These are phyloP conservation scores for Torrubiellomyces zombiae DNA, from an alignment of 2,329 filamentous ascomycete species.

Conservation along the genomic window DNA sequence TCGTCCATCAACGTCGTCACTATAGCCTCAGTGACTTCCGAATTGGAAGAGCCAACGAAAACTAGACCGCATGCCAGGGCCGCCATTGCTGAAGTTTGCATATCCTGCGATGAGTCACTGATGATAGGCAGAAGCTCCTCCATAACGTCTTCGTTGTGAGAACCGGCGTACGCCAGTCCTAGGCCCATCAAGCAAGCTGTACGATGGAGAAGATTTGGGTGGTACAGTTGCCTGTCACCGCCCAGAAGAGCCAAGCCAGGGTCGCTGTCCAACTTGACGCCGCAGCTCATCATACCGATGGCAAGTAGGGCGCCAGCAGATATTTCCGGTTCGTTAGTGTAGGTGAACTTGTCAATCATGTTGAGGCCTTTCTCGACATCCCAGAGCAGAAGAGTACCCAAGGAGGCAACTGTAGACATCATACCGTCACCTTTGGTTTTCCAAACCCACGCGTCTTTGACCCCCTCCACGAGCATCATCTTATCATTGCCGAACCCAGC, in stretches of 20 bases:
- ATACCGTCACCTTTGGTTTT: constrained; percentile 98
- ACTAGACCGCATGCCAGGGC: constrained; percentile 79
- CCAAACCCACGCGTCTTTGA: constrained; percentile 93
- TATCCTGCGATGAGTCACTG: constrained; percentile 65
- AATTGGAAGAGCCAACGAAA: constrained; percentile 82
- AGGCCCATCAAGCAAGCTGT: constrained; percentile 90
- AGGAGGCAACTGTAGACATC: constrained; percentile 86
- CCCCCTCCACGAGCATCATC: constrained; percentile 84
- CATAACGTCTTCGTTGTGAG: constrained; percentile 77
- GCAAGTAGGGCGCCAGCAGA: constrained; percentile 84
- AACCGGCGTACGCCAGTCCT: constrained; percentile 84
- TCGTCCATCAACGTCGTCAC: constrained; percentile 88
- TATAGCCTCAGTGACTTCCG: constrained; percentile 82
- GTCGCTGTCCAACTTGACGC: constrained; percentile 76
- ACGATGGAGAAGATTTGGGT: constrained; percentile 60
- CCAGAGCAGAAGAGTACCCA: constrained; percentile 85
- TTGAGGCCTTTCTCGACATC: constrained; percentile 85
- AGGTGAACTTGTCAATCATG: constrained; percentile 89
- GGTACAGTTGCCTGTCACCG: constrained; percentile 62
- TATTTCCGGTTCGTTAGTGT: constrained; percentile 62
- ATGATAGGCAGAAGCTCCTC: constrained; percentile 78
- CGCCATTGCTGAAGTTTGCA: constrained; percentile 95
- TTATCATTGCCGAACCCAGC: constrained; percentile 92
- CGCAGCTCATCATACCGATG: constrained; percentile 90
- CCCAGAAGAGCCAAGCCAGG: constrained; percentile 76